Conservation (phyloP, 2,329 filamentous ascomycete species). For the Aciculosporium take region DNA sequence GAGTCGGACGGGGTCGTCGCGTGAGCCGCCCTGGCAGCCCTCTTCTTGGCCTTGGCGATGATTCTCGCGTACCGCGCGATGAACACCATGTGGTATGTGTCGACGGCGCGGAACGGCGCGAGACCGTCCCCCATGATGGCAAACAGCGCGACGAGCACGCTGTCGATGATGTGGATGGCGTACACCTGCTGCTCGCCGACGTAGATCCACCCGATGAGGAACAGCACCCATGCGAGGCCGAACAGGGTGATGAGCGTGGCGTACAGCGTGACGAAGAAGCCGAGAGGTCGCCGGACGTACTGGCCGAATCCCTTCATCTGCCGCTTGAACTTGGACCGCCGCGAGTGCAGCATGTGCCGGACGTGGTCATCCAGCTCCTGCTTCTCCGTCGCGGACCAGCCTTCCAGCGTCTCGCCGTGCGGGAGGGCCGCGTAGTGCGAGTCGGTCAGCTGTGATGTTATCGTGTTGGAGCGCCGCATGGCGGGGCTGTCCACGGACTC, state of each 20-base stretch:
- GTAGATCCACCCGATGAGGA: slow-evolving; percentile 81
- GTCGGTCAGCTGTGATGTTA: slow-evolving; percentile 53
- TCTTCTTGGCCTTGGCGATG: slow-evolving; percentile 29
- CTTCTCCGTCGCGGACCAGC: slow-evolving; percentile 63
- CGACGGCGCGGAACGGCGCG: slow-evolving; percentile 60
- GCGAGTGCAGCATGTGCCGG: slow-evolving; percentile 74
- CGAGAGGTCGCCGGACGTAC: slow-evolving; percentile 62
- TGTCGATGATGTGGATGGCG: slow-evolving; percentile 55
- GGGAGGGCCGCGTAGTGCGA: slow-evolving; percentile 69
- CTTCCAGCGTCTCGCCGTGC: slow-evolving; percentile 55
- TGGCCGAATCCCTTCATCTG: slow-evolving; percentile 66
- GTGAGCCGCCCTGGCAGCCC: slow-evolving; percentile 1
- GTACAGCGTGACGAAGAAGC: slow-evolving; percentile 73
- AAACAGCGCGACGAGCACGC: slow-evolving; percentile 56
- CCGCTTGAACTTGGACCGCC: slow-evolving; percentile 64
- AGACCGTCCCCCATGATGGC: slow-evolving; percentile 57
- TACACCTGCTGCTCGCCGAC: slow-evolving; percentile 60
- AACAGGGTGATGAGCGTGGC: slow-evolving; percentile 72
- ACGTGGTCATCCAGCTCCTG: slow-evolving; percentile 73
- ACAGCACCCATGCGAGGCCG: slow-evolving; percentile 79
- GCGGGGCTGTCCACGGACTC: slow-evolving; percentile 11
- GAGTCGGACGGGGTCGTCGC: too few species aligned
- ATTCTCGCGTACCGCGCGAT: slow-evolving; percentile 50
- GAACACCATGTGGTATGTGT: slow-evolving; percentile 80
- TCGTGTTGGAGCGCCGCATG: slow-evolving; percentile 35